Conservation (phyloP, 768 basidiomycete genomes). For the Mycena vulgaris region DNA sequence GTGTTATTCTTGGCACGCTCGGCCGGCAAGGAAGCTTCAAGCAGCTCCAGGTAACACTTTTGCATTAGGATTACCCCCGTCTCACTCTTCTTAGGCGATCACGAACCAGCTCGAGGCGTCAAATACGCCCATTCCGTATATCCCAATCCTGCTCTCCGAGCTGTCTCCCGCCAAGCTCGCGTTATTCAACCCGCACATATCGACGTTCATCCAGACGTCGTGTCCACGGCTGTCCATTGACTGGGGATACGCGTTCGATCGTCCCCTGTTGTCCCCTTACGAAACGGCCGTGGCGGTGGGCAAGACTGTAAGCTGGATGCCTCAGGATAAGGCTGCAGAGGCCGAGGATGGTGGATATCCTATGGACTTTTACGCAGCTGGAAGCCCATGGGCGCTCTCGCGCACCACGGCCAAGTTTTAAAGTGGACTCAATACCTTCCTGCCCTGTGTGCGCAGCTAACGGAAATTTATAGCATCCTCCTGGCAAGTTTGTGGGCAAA, state of each 20-base stretch:
- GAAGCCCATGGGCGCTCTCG: conserved; percentile 82
- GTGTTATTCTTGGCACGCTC: conserved; percentile 93
- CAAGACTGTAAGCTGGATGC: conserved; percentile 76
- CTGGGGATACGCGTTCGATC: conserved; percentile 97
- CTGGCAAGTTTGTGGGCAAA: no score
- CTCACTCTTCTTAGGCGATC: conserved; percentile 69
- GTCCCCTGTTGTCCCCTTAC: conserved; percentile 92
- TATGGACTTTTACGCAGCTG: conserved; percentile 96
- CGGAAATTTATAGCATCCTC: no score
- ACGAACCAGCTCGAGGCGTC: conserved; percentile 76
- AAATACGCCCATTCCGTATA: conserved; percentile 73
- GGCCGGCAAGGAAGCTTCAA: conserved; percentile 95
- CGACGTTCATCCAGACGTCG: conserved; percentile 95
- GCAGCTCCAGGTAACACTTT: conserved; percentile 77
- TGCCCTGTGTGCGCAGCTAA: no score
- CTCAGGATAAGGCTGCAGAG: conserved; percentile 41
- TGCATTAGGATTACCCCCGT: background rate
- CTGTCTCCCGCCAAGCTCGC: conserved; percentile 95
- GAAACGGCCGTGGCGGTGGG: conserved; percentile 92
- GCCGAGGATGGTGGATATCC: conserved; percentile 72
- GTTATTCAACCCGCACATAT: conserved; percentile 85
- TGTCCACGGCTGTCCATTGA: conserved; percentile 98
- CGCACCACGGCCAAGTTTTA: conserved; percentile 69
- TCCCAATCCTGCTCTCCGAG: conserved; percentile 95
- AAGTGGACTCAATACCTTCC: no score